Percentiles rank a stretch among this genome's conserved stretches.
Conservation (phyloP, 2,329 filamentous ascomycete species). For the Tolypocladium amazonense region DNA sequence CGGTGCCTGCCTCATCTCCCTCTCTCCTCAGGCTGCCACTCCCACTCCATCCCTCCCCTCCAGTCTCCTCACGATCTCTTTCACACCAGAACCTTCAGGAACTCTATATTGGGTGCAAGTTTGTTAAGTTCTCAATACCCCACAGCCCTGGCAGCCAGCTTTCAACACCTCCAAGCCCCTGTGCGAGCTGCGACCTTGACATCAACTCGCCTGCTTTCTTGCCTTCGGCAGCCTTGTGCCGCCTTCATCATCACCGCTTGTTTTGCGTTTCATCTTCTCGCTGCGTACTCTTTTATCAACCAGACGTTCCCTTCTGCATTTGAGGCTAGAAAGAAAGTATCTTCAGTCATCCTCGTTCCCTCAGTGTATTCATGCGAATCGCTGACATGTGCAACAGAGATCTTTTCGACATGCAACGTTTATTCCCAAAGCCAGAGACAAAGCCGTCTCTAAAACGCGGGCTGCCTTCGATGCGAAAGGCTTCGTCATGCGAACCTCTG, state of each 20-base stretch:
- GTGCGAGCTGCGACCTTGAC: background rate
- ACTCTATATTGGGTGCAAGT: background rate
- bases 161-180: background rate
- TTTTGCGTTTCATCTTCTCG: background rate
- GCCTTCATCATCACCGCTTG: background rate
- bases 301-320: background rate
- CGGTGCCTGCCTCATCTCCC: background rate
- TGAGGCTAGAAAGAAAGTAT: background rate
- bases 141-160: background rate
- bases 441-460: conserved; percentile 1
- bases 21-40: too few species aligned
- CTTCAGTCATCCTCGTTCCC: background rate
- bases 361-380: background rate
- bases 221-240: background rate
- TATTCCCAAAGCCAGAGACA: background rate
- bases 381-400: background rate
- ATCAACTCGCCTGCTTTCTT: background rate
- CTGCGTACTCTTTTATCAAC: background rate
- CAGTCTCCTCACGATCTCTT: background rate
- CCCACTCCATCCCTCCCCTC: background rate
- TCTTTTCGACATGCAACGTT: background rate
- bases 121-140: background rate
- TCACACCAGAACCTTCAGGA: background rate
- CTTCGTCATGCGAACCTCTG: conserved; percentile 8
- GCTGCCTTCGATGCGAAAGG: conserved; percentile 4